Conservation (phyloP, 176 grass and related monocot species). For the Poa pratensis region DNA sequence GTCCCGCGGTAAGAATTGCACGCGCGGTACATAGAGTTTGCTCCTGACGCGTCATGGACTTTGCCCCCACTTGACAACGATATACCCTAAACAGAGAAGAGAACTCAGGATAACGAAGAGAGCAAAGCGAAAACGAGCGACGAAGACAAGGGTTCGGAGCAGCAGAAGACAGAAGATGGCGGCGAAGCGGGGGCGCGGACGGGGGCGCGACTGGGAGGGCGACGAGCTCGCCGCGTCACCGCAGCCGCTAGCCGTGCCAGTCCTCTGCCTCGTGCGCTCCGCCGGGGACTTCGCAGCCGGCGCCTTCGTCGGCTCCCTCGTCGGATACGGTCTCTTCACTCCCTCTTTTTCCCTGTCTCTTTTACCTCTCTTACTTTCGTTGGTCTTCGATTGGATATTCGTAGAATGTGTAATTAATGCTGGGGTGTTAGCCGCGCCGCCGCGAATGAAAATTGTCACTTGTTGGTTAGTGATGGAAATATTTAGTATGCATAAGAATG, state of each 20-base stretch:
- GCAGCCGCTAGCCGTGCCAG: conserved; percentile 39
- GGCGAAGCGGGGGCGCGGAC: conserved; percentile 44
- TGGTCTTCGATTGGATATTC: not conserved
- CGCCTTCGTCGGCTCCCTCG: conserved; percentile 78
- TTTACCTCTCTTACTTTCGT: not conserved
- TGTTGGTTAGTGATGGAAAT: not conserved
- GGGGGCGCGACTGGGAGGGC: conserved; percentile 46
- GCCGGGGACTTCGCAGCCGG: conserved; percentile 72
- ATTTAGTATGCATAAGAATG: too few relatives aligned
- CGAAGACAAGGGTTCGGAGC: too few relatives aligned
- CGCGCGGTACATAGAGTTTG: too few relatives aligned
- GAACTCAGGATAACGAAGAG: conserved; percentile 1
- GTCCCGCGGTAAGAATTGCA: too few relatives aligned
- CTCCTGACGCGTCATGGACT: not conserved
- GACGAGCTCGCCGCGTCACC: conserved; percentile 34
- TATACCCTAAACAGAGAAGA: conserved; percentile 17
- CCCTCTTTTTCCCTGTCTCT: not conserved
- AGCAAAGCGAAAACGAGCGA: not conserved
- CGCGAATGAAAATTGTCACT: not conserved
- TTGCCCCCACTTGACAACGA: conserved; percentile 15
- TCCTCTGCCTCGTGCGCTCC: conserved; percentile 74
- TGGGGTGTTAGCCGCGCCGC: not conserved
- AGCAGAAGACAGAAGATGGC: conserved; percentile 33
- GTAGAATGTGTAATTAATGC: not conserved
- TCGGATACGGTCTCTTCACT: conserved; percentile 67